Evolutionary conservation across 2,329 filamentous ascomycete genomes (phyloP).

Genomic region (Diaporthe vexans): DNA sequence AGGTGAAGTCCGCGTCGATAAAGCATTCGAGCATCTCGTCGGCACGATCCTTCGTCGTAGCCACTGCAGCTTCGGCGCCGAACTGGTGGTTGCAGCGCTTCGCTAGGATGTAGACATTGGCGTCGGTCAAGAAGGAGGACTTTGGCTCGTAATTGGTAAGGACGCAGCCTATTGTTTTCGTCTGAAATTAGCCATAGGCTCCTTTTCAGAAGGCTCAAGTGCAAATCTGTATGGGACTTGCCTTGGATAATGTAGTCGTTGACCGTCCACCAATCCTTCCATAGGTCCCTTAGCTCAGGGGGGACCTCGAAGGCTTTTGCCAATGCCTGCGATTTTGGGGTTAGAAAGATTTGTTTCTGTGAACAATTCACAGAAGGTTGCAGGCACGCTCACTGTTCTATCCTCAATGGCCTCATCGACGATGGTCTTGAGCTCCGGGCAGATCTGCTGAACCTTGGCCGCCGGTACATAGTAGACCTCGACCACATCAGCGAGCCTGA

Average conservation of each 20-base stretch:
- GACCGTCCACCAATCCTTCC: slow-evolving; percentile 4
- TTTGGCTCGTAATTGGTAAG: not conserved
- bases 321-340: not conserved
- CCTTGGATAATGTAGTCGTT: not conserved
- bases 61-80: not conserved
- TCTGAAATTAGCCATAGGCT: too few relatives aligned
- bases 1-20: not conserved
- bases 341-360: not conserved
- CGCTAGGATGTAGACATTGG: not conserved
- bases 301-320: not conserved
- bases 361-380: not conserved
- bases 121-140: slow-evolving; percentile 17
- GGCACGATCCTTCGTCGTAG: not conserved
- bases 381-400: not conserved
- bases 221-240: not conserved
- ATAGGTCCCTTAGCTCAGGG: not conserved
- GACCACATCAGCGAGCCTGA: not conserved
- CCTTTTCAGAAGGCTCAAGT: too few relatives aligned
- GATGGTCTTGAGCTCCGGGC: not conserved
- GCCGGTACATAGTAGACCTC: not conserved
- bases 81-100: not conserved
- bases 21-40: not conserved
- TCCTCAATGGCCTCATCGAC: not conserved
- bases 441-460: not conserved
- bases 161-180: too few relatives aligned